These are phyloP conservation scores for Halophytophthora polymorphica DNA, from an alignment of 352 stramenopile genomes.

Conservation along the genomic window DNA sequence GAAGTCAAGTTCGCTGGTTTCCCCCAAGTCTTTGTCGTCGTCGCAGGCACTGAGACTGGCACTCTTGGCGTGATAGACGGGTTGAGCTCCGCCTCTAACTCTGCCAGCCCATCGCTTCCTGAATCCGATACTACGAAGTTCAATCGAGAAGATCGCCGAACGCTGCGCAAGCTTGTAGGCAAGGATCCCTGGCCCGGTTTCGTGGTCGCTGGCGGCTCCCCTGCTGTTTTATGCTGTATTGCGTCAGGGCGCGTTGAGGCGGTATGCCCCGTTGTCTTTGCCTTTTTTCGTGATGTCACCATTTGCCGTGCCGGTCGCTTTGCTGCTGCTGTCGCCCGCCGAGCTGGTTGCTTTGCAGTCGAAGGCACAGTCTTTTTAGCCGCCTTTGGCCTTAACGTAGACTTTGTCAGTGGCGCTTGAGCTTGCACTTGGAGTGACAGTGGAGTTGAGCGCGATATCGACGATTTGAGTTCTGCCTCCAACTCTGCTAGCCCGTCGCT, in stretches of 20 bases:
- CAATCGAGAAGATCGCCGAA: conserved; percentile 14
- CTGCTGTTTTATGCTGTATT: not conserved
- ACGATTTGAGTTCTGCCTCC: conserved; percentile 24
- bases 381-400: conserved; percentile 7
- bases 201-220: too few relatives aligned
- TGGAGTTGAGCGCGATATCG: conserved; percentile 5
- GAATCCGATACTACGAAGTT: conserved; percentile 25
- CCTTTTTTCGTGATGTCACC: conserved; percentile 5
- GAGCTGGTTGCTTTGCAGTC: conserved; percentile 6
- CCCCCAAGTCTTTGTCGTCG: conserved; percentile 7
- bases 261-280: not conserved
- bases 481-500: conserved; percentile 34
- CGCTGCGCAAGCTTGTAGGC: too few relatives aligned
- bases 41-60: not conserved
- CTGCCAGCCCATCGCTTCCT: conserved; percentile 48
- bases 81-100: conserved; percentile 43
- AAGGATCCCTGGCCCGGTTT: too few relatives aligned
- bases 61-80: conserved; percentile 3
- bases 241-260: not conserved
- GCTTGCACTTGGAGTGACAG: not conserved
- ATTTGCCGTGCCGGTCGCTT: conserved; percentile 8
- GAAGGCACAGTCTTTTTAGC: not conserved
- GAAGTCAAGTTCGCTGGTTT: not conserved
- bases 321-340: conserved; percentile 1
- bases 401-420: too few relatives aligned